These are phyloP conservation scores for Zychaea mexicana DNA, from an alignment of 371 early-diverging fungal genomes.

Conservation along the genomic window DNA sequence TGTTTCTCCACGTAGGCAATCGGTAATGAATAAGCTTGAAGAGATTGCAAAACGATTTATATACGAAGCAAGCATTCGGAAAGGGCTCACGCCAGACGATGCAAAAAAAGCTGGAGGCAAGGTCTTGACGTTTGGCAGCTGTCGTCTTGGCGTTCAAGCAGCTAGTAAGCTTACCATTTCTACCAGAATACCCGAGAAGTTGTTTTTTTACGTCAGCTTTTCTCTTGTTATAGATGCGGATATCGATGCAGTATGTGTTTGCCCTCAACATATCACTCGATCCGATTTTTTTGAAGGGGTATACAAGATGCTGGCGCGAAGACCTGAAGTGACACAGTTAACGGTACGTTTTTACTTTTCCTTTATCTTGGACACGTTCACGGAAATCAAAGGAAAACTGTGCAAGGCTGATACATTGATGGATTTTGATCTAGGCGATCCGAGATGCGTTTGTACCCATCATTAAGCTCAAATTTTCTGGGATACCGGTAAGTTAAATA, in stretches of 20 bases:
- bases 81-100: conserved; percentile 76
- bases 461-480: conserved; percentile 93
- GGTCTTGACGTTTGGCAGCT: conserved; percentile 99
- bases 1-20: neutral
- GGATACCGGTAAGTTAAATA: conserved; percentile 72
- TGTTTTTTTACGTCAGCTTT: neutral
- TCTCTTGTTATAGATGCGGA: conserved; percentile 74
- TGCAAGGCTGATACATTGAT: too few relatives aligned
- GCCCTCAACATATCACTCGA: conserved; percentile 91
- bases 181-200: too few relatives aligned
- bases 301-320: conserved; percentile 80
- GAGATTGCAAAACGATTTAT: conserved; percentile 91
- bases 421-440: too few relatives aligned
- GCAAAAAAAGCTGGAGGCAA: conserved; percentile 94
- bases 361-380: too few relatives aligned
- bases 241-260: conserved; percentile 99
- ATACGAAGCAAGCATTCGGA: conserved; percentile 62
- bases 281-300: conserved; percentile 96
- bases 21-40: conserved; percentile 85
- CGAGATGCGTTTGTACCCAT: conserved; percentile 98
- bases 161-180: conserved; percentile 55
- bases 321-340: conserved; percentile 89
- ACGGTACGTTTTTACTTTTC: conserved; percentile 50
- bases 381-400: too few relatives aligned
- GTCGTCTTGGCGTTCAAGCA: conserved; percentile 98